A percentile compares a stretch with the other conserved stretches of the same genome.
phyloP scores from a whole-genome alignment of 176 grass and related monocot genomes.

The Puya raimondii region DNA sequence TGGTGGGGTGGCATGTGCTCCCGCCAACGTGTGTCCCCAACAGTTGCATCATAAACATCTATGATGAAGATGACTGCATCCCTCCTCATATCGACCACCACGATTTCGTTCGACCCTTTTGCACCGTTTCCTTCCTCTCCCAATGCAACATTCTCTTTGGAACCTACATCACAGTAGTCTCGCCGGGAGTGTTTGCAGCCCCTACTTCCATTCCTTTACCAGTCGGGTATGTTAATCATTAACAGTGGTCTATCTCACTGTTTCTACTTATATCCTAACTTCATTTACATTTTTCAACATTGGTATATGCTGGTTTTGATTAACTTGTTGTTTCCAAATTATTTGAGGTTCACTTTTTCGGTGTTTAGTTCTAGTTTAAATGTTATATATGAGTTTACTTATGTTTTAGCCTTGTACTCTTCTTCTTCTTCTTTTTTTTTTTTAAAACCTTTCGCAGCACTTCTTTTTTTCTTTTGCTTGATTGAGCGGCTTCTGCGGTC shows the following conservation, averaged over 20 bases:
- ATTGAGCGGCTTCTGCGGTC: no score
- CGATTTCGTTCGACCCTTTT: slow-evolving; percentile 47
- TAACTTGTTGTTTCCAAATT: neutral
- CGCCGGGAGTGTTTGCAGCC: slow-evolving; percentile 35
- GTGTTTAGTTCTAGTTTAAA: no score
- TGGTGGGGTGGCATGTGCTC: slow-evolving; percentile 41
- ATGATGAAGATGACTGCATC: slow-evolving; percentile 57
- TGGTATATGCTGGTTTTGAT: neutral
- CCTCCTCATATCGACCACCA: slow-evolving; percentile 60
- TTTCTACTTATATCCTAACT: neutral
- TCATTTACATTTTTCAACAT: neutral
- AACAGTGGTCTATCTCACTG: neutral
- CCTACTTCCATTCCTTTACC: slow-evolving; percentile 24
- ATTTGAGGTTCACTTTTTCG: no score
- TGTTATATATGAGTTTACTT: no score
- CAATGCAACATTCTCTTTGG: slow-evolving; percentile 49
- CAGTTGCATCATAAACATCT: slow-evolving; percentile 68
- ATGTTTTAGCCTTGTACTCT: no score
- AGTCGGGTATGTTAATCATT: slow-evolving; percentile 10
- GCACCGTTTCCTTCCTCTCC: slow-evolving; percentile 53
- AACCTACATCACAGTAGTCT: slow-evolving; percentile 6
- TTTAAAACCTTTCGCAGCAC: no score
- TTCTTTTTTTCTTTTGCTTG: no score
- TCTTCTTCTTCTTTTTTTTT: no score
- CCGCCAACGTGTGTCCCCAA: slow-evolving; percentile 33